Percentiles rank a stretch among this genome's conserved stretches.
These are phyloP conservation scores for Nakaseomyces kungkrabaensis DNA, from an alignment of 1,139 yeast genomes.

Conservation along the genomic window DNA sequence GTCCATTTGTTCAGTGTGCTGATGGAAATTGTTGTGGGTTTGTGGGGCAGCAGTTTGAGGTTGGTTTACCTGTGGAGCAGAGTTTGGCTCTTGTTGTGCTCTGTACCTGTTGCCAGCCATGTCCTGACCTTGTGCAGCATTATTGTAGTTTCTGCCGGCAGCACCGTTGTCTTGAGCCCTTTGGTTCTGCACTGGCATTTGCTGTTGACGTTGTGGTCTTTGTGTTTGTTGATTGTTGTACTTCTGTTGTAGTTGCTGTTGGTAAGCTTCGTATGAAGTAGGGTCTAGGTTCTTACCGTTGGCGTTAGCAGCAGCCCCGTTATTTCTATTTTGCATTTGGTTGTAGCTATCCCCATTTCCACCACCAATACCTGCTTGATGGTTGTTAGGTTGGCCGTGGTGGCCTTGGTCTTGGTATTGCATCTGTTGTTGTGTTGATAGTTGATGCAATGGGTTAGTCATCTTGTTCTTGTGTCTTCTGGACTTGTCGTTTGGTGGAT, in stretches of 20 bases:
- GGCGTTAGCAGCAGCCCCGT: neutral
- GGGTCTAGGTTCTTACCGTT: slow-evolving; percentile 23
- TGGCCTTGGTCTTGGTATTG: slow-evolving; percentile 12
- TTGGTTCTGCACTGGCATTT: slow-evolving; percentile 6
- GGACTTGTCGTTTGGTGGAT: slow-evolving; percentile 38
- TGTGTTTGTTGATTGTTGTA: slow-evolving; percentile 27
- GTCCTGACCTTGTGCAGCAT: slow-evolving; percentile 3
- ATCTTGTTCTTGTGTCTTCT: slow-evolving; percentile 26
- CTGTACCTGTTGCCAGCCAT: slow-evolving; percentile 11
- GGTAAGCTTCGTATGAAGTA: slow-evolving; percentile 31
- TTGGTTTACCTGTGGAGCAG: slow-evolving; percentile 18
- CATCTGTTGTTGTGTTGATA: slow-evolving; percentile 15
- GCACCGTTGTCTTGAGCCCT: slow-evolving; percentile 4
- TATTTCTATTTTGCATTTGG: neutral
- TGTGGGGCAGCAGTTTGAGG: slow-evolving; percentile 15
- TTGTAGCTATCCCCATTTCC: neutral
- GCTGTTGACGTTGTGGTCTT: slow-evolving; percentile 17
- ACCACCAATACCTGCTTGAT: slow-evolving; percentile 3
- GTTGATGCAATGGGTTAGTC: slow-evolving; percentile 8
- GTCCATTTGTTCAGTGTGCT: slow-evolving; percentile 19
- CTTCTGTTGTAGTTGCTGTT: slow-evolving; percentile 30
- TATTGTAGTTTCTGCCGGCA: slow-evolving; percentile 9
- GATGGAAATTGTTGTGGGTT: slow-evolving; percentile 19
- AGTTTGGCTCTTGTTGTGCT: slow-evolving; percentile 18
- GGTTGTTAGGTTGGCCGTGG: neutral